Evolutionary conservation across 495 filamentous ascomycete species (phyloP), one percentile per base, ranked within the genome.

Genomic region (Evansstolkia leycettana): DNA sequence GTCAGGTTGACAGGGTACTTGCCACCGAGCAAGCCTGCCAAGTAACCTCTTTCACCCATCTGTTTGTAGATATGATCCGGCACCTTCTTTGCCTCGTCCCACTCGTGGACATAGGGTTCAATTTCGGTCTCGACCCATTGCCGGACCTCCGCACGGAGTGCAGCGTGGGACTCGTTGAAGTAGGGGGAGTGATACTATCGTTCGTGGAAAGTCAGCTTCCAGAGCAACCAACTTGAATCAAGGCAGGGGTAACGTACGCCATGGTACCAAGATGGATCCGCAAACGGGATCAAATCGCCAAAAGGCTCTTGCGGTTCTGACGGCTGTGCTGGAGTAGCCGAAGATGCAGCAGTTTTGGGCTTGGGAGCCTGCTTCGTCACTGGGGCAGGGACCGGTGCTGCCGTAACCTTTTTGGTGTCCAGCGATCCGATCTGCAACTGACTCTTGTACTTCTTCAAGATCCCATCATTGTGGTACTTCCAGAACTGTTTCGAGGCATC

Each of bases 401-500:
- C 72, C 14, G 68, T 58, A 5, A 61, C 61, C 50, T 82, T 79
- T 65, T 96, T 95, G 51, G 75, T 78, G 53, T 96, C 78, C 45
- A 99, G 61, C 1, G 87, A 94, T 27, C 90, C 90, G 48, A 99
- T 72, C 52, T 87, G 82, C 33, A 99, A 74, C 55, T 84, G 69
- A 17, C 73, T 60, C 64, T 90, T 80, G 70, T 87, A 95, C 58
- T 96, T 98, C 67, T 95, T 96, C 46, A 96, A 70, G 43, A 96
- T 85, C 36, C 80, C 73, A 47, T 81, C 76, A 49, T 94, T 98
- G 70, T 98, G 90, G 58, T 98, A 96, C 62, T 96, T 99, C 90
- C 90, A 99, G 68, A 99, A 99, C 54, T 94, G 92, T 60, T 92
- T 89, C 17, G 84, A 88, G 12, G 90, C 90, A 47, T 99, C 92